These are phyloP conservation scores for Microstroma glucosiphilum DNA, from an alignment of 1,284 basidiomycete genomes.

Conservation along the genomic window DNA sequence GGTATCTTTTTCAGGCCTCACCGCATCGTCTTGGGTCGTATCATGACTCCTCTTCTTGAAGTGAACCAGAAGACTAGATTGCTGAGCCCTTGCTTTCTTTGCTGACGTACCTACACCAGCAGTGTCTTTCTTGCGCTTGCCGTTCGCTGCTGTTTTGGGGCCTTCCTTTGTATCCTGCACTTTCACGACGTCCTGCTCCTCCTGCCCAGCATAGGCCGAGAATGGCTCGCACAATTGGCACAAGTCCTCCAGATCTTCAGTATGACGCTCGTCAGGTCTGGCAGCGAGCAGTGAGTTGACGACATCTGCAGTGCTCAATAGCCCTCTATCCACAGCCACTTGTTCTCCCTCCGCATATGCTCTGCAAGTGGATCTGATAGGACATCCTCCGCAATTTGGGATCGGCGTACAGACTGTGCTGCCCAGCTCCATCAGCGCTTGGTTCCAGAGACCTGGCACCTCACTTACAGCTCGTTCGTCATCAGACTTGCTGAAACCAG, in stretches of 20 bases:
- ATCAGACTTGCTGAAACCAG: conserved; percentile 1
- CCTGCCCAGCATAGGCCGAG: conserved; percentile 10
- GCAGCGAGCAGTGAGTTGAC: not conserved
- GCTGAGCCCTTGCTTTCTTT: conserved; percentile 4
- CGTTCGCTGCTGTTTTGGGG: not conserved
- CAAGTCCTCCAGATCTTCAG: conserved; percentile 39
- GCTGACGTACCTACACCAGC: too few relatives aligned
- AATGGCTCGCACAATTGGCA: conserved; percentile 39
- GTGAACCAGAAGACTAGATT: conserved; percentile 6
- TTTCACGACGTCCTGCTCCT: conserved; percentile 1
- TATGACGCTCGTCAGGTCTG: not conserved
- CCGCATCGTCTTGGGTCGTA: too few relatives aligned
- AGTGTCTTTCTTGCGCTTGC: not conserved
- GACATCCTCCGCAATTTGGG: conserved; percentile 34
- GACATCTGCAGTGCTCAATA: not conserved
- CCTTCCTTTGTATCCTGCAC: conserved; percentile 7
- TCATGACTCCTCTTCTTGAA: conserved; percentile 10
- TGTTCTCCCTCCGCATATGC: conserved; percentile 16
- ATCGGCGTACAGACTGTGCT: conserved; percentile 36
- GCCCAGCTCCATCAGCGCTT: conserved; percentile 48
- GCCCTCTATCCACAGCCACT: conserved; percentile 6
- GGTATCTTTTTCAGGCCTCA: too few relatives aligned
- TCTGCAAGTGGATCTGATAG: conserved; percentile 16
- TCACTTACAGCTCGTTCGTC: conserved; percentile 15
- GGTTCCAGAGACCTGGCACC: conserved; percentile 43